Conservation (phyloP, 345 rosid genomes). For the Nephelium lappaceum region DNA sequence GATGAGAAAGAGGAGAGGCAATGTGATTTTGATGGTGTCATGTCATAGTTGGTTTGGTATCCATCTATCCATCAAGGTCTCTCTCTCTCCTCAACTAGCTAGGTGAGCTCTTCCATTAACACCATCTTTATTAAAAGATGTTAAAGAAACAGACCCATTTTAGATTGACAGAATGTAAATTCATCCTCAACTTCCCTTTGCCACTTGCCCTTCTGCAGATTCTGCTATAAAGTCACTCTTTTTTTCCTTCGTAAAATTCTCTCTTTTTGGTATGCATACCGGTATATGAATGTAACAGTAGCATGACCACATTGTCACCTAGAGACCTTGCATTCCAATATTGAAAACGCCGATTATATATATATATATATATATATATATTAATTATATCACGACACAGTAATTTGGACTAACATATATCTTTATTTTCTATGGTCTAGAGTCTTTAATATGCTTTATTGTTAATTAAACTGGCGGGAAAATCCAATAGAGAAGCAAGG, state of each 20-base stretch:
- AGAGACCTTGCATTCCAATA: neutral
- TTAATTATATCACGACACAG: neutral
- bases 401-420: neutral
- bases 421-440: neutral
- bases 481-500: slow-evolving; percentile 7
- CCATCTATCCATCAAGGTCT: neutral
- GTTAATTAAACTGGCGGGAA: slow-evolving; percentile 12
- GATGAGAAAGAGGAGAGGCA: too few species aligned
- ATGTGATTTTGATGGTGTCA: slow-evolving; percentile 26
- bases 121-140: slow-evolving; percentile 55
- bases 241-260: neutral
- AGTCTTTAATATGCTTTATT: neutral
- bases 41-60: slow-evolving; percentile 19
- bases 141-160: slow-evolving; percentile 36
- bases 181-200: slow-evolving; percentile 23
- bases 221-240: slow-evolving; percentile 13
- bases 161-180: slow-evolving; percentile 41
- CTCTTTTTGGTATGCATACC: slow-evolving; percentile 3
- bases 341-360: neutral
- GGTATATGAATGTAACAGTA: slow-evolving; percentile 17
- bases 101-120: slow-evolving; percentile 34
- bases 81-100: slow-evolving; percentile 8
- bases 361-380: too few species aligned
- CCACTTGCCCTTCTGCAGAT: slow-evolving; percentile 30
- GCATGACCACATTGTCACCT: neutral